Percentiles rank a stretch among this genome's conserved stretches.
These are phyloP conservation scores for Gossypium arboreum DNA, from an alignment of 345 rosid genomes.

Conservation along the genomic window DNA sequence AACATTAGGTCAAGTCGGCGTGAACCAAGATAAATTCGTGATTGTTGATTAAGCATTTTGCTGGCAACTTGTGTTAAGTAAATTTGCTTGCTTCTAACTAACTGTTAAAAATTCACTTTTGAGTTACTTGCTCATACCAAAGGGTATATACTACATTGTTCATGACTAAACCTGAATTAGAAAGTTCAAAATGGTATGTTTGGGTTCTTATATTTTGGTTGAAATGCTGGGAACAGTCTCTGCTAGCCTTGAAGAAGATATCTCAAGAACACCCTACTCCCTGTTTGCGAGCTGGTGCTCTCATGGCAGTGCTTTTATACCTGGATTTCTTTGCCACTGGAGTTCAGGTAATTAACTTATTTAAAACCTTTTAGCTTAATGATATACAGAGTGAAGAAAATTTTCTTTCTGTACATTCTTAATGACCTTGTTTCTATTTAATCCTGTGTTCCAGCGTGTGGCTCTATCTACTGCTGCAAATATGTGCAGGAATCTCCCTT, in stretches of 20 bases:
- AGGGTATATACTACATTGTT: not conserved
- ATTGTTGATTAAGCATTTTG: too few relatives aligned
- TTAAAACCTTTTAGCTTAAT: not conserved
- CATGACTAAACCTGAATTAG: not conserved
- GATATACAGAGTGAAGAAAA: not conserved
- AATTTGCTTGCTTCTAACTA: too few relatives aligned
- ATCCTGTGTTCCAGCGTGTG: slow-evolving; percentile 57
- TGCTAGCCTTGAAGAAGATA: slow-evolving; percentile 98
- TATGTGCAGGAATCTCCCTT: slow-evolving; percentile 98
- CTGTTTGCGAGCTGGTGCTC: slow-evolving; percentile 98
- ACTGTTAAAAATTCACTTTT: too few relatives aligned
- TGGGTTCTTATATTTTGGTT: slow-evolving; percentile 6
- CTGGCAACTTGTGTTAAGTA: too few relatives aligned
- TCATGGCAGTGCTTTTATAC: slow-evolving; percentile 98
- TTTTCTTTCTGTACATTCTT: not conserved
- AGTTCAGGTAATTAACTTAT: slow-evolving; percentile 64
- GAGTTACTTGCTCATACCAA: too few relatives aligned
- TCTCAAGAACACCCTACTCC: slow-evolving; percentile 99
- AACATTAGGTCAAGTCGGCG: not conserved
- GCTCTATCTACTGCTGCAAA: slow-evolving; percentile 97
- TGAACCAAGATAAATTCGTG: not conserved
- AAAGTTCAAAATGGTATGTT: not conserved
- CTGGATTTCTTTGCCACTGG: slow-evolving; percentile 99
- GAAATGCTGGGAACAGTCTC: slow-evolving; percentile 49
- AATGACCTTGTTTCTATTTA: not conserved